Base-by-base conservation (phyloP, 2,329 filamentous ascomycete species). In the Blastomyces emzantsi region DNA sequence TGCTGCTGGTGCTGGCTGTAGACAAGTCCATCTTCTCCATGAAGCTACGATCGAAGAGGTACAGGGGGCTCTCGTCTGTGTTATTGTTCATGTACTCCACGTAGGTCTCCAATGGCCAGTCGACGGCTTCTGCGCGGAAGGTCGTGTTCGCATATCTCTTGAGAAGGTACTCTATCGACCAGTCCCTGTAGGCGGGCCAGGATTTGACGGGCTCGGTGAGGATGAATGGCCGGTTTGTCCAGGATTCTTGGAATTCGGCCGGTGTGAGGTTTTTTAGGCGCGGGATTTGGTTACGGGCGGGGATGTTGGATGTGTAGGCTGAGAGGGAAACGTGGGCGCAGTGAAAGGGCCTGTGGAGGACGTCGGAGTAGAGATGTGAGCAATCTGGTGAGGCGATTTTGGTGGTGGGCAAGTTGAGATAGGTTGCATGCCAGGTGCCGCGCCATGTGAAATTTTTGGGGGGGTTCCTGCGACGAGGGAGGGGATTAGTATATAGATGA, bases 121-220 rank as follows among this genome's bases (percentile, higher is more conserved):
- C 91, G 5, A 97, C 92, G 0, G 92, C 89, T 80, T 97, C 94
- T 11, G 93, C 93, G 51, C 91, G 86, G 75, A 97, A 97, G 60
- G 84, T 81, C 2, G 88, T 82, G 60, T 87, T 76, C 0, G 82
- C 79, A 73, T 92, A 91, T 65, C 81, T 79, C n/a, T 79, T 70
- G 0, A 88, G 78, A 0, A 97, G 81, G 11, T 77, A 77, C n/a
- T 88, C 81, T 13, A 89, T 82, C 2, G 84, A 87, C 93, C 93
- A 97, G 36, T 83, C 79, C 47, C 82, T 80, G 74, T 84, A 92
- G 0, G 88, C 86, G 1, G 90, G 90, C 93, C 94, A 97, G 66
- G 84, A 74, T 70, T 87, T 89, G 65, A 97, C 89, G 19, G 89
- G 90, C 15, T 85, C 79, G 7, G 92, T 96, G 61, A 97, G 82